phyloP scores from a whole-genome alignment of 768 basidiomycete genomes.

The Dictyophora rubrovolvata region DNA sequence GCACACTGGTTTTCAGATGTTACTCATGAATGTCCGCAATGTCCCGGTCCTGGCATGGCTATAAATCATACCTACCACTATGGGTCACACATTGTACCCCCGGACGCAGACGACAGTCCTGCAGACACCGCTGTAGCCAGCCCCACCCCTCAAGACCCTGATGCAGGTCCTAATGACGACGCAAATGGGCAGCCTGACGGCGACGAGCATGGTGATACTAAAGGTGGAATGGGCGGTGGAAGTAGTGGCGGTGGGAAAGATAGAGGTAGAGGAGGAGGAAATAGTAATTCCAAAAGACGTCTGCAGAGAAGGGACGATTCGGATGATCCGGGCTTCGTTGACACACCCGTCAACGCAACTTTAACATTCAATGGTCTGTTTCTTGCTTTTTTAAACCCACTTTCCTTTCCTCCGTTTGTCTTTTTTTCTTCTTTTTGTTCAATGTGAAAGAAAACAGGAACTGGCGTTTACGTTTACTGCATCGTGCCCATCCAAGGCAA shows the following conservation, averaged over 20 bases:
- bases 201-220: constrained; percentile 4
- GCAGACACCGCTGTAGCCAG: background rate
- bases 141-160: background rate
- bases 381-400: background rate
- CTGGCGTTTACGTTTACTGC: constrained; percentile 38
- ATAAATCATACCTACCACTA: constrained; percentile 27
- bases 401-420: background rate
- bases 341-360: constrained; percentile 25
- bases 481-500: constrained; percentile 24
- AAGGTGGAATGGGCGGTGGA: background rate
- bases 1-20: constrained; percentile 22
- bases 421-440: background rate
- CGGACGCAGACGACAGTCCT: constrained; percentile 4
- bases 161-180: background rate
- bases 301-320: background rate
- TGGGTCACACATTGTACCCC: constrained; percentile 18
- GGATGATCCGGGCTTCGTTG: constrained; percentile 25
- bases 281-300: background rate
- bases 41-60: constrained; percentile 22
- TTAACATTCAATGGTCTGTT: constrained; percentile 28
- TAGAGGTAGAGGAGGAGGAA: background rate
- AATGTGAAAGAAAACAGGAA: constrained; percentile 25
- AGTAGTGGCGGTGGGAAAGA: background rate
- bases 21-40: constrained; percentile 18
- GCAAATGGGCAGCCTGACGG: constrained; percentile 5